Base-by-base conservation (phyloP, 495 filamentous ascomycete species). In the Aspergillus incahuasiensis region DNA sequence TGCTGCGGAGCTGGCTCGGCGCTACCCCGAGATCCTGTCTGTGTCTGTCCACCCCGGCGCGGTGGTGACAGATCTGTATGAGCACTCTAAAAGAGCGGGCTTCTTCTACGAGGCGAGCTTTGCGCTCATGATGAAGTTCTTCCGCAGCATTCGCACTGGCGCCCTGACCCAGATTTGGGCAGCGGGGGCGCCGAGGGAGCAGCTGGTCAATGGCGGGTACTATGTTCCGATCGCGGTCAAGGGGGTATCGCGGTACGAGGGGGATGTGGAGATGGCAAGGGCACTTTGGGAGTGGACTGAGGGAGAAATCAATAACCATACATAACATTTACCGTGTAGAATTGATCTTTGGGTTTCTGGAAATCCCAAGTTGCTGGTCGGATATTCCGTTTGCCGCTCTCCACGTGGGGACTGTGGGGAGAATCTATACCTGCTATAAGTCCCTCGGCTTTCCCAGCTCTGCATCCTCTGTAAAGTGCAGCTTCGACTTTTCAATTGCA, bases 21-120 rank as follows among this genome's bases (percentile, higher is more conserved):
- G 78, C 3, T 74, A 86, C 62, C 83, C 82, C 0, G 65, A 74
- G 28, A 79, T 88, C 42, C 76, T 70, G 0, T 76, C 74, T 9
- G 70, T 86, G 0, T 61, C 84, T 0, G 73, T 90, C 0, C 85
- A 91, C 51, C 89, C 90, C 0, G 88, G 89, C 6, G 60, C 82
- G 0, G 81, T 90, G 24, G 48, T 62, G 3, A 89, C 84, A 12
- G 72, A 79, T 1, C 59, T 89, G 6, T 78, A 79, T 52, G 24
- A 41, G 12, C 62, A 69, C 22, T 59, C 73, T 19, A 60, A 62
- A 32, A 43, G 63, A 1, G 54, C 58, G 5, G 70, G 67, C 40
- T 48, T 53, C 6, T 22, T 71, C 7, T 34, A 75, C 20, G 59
- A 67, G n/a, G 61, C 67, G 13, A 34, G 58, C 13, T 0, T 76